Evolutionary conservation across 2,329 filamentous ascomycete genomes (phyloP).

Genomic region (Fusarium devonianum): DNA sequence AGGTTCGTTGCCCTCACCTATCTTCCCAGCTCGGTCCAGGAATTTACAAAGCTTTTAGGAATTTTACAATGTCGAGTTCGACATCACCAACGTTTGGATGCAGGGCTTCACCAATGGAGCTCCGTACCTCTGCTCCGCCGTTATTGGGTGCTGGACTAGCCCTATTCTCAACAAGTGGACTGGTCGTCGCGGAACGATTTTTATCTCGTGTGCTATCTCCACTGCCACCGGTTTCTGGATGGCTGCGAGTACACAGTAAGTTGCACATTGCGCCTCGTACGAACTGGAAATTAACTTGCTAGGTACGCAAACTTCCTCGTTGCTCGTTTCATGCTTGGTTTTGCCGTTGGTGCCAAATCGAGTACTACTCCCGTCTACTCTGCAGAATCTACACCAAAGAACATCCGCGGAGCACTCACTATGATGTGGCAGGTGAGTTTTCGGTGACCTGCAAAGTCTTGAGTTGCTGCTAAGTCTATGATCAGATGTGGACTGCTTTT

Average conservation of each 20-base stretch:
- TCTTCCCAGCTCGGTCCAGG: constrained; percentile 37
- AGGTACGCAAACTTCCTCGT: constrained; percentile 40
- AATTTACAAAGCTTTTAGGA: constrained; percentile 34
- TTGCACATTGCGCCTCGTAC: constrained; percentile 29
- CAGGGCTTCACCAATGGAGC: constrained; percentile 63
- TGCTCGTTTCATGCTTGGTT: constrained; percentile 47
- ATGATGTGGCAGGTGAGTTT: constrained; percentile 47
- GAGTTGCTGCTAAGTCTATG: not conserved
- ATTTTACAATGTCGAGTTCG: constrained; percentile 46
- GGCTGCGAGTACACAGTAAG: constrained; percentile 63
- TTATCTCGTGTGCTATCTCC: constrained; percentile 65
- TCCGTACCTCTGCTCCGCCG: constrained; percentile 60
- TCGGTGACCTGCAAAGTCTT: not conserved
- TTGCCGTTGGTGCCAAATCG: constrained; percentile 49
- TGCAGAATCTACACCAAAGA: constrained; percentile 48
- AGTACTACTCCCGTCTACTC: constrained; percentile 48
- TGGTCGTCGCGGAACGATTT: constrained; percentile 70
- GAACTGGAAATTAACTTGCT: not conserved
- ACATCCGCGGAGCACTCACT: constrained; percentile 49
- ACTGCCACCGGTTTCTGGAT: constrained; percentile 61
- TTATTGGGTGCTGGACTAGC: constrained; percentile 47
- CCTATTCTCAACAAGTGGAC: constrained; percentile 64
- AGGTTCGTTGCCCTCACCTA: constrained; percentile 51
- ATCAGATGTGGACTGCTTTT: constrained; percentile 45
- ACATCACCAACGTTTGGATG: constrained; percentile 52